Percentiles rank a stretch among this genome's conserved stretches.
Conservation (phyloP, 2,329 filamentous ascomycete species). For the Aspergillus intermedius region DNA sequence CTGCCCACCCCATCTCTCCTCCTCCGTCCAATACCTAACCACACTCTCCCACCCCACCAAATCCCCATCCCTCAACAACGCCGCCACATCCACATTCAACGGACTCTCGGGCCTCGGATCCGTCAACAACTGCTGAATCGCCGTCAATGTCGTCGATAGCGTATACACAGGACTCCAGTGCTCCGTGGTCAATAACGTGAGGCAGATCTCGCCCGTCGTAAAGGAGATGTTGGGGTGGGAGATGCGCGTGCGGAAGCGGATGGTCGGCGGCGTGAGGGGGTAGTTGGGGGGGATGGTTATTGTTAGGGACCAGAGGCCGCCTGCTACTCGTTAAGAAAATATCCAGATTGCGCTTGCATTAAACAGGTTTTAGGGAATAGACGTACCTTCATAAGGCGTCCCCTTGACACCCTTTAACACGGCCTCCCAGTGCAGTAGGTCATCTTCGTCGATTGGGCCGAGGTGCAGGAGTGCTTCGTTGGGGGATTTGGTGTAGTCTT, state of each 20-base stretch:
- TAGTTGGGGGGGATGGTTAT: conserved; percentile 73
- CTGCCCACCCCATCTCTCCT: conserved; percentile 40
- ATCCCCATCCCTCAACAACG: conserved; percentile 41
- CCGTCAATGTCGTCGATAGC: conserved; percentile 47
- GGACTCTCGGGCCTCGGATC: conserved; percentile 43
- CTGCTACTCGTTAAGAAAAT: conserved; percentile 22
- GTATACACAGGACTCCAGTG: conserved; percentile 85
- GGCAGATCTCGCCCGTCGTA: conserved; percentile 81
- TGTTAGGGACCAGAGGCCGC: conserved; percentile 74
- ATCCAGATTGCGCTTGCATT: background rate
- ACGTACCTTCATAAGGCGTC: conserved; percentile 54
- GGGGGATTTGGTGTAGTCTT: conserved; percentile 50
- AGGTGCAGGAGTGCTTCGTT: conserved; percentile 53
- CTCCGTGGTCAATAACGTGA: conserved; percentile 68
- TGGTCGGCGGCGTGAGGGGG: conserved; percentile 67
- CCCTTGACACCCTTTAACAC: conserved; percentile 54
- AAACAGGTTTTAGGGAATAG: background rate
- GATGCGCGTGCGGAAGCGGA: conserved; percentile 76
- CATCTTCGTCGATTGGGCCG: conserved; percentile 50
- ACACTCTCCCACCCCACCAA: conserved; percentile 40
- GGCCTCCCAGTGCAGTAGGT: conserved; percentile 55
- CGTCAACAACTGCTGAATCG: conserved; percentile 42
- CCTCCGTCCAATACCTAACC: conserved; percentile 42
- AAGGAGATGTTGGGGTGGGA: conserved; percentile 76
- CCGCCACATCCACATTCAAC: conserved; percentile 44